phyloP scores from a whole-genome alignment of 2,329 filamentous ascomycete species.

The Acarospora socialis region DNA sequence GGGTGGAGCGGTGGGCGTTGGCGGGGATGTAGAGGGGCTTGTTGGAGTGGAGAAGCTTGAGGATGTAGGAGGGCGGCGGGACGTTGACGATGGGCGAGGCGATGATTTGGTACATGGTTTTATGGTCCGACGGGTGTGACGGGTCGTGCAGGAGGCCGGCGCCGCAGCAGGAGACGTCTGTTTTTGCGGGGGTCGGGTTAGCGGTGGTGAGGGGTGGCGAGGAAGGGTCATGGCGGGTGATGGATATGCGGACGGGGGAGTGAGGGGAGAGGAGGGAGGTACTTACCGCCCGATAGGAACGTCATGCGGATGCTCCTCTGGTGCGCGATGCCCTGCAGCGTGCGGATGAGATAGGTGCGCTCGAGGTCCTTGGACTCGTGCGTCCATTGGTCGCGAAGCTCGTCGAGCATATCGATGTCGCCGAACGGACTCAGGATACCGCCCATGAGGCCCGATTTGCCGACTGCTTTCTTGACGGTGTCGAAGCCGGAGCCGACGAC shows the following conservation, averaged over 20 bases:
- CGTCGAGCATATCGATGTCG: slow-evolving; percentile 86
- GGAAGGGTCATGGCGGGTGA: neutral
- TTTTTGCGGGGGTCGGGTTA: slow-evolving; percentile 5
- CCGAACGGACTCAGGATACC: slow-evolving; percentile 92
- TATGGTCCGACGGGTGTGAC: slow-evolving; percentile 79
- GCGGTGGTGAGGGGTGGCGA: neutral
- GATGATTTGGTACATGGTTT: slow-evolving; percentile 99
- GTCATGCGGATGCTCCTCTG: slow-evolving; percentile 95
- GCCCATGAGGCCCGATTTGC: slow-evolving; percentile 91
- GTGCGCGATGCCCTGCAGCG: slow-evolving; percentile 84
- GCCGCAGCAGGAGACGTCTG: slow-evolving; percentile 75
- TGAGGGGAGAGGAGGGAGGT: too few species aligned
- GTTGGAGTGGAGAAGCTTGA: slow-evolving; percentile 86
- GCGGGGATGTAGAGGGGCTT: slow-evolving; percentile 80
- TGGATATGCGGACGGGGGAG: too few species aligned
- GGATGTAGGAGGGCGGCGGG: slow-evolving; percentile 68
- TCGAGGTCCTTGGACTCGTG: slow-evolving; percentile 97
- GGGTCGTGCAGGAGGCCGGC: slow-evolving; percentile 93
- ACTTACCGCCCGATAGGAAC: slow-evolving; percentile 80
- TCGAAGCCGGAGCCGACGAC: slow-evolving; percentile 87
- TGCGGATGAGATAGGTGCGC: slow-evolving; percentile 89
- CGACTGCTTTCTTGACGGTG: slow-evolving; percentile 90
- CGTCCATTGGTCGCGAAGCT: slow-evolving; percentile 93
- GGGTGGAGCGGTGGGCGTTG: slow-evolving; percentile 61
- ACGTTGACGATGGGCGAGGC: slow-evolving; percentile 83